Evolutionary conservation across 2,329 filamentous ascomycete genomes (phyloP).

Genomic region (Pseudogymnoascus sp.): DNA sequence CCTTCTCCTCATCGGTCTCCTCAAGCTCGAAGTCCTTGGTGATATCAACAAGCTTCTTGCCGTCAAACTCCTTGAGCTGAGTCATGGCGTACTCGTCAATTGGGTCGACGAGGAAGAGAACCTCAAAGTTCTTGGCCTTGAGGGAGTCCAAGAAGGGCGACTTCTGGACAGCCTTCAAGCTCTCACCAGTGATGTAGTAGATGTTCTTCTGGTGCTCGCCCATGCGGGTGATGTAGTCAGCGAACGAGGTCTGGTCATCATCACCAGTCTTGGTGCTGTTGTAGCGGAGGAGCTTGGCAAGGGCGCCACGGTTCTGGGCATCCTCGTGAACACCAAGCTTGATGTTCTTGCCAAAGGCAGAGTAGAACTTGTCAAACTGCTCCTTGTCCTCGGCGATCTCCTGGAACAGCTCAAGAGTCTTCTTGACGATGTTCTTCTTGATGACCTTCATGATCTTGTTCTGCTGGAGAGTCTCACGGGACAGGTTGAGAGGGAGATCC

Average conservation of each 20-base stretch:
- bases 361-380: slow-evolving; percentile 99
- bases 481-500: slow-evolving; percentile 98
- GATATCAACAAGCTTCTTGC: slow-evolving; percentile 99
- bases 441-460: slow-evolving; percentile 99
- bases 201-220: slow-evolving; percentile 99
- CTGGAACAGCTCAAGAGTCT: slow-evolving; percentile 97
- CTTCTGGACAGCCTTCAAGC: slow-evolving; percentile 93
- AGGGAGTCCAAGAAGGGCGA: slow-evolving; percentile 98
- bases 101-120: slow-evolving; percentile 97
- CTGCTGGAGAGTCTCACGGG: slow-evolving; percentile 99
- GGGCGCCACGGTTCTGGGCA: slow-evolving; percentile 83
- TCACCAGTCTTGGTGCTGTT: slow-evolving; percentile 92
- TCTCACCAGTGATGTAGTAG: slow-evolving; percentile 99
- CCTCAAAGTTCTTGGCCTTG: slow-evolving; percentile 99
- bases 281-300: slow-evolving; percentile 98
- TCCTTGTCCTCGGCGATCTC: slow-evolving; percentile 99
- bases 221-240: slow-evolving; percentile 99
- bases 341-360: slow-evolving; percentile 99
- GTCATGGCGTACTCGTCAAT: slow-evolving; percentile 99
- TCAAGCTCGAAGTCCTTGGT: slow-evolving; percentile 99
- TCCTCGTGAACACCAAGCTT: slow-evolving; percentile 99
- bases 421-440: slow-evolving; percentile 99
- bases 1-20: slow-evolving; percentile 99
- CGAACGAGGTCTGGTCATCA: slow-evolving; percentile 90
- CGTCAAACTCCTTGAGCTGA: slow-evolving; percentile 99